Percentiles rank a stretch among this genome's conserved stretches.
phyloP scores from a whole-genome alignment of 164 flowering plant species.

The Cinnamomum micranthum region DNA sequence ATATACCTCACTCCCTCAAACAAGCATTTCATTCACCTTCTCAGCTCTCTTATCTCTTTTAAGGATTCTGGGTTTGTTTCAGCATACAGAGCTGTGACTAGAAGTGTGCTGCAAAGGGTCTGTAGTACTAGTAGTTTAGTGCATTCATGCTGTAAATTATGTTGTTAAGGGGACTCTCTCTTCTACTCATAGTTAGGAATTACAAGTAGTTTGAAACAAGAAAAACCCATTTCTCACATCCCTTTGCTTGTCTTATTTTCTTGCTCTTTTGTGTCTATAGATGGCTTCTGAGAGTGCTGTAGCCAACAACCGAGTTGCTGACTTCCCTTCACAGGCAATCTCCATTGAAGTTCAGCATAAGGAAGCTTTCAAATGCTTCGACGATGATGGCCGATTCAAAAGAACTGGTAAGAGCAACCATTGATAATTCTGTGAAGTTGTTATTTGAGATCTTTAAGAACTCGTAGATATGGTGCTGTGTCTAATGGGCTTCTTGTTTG shows the following conservation, averaged over 20 bases:
- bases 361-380: conserved; percentile 29
- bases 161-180: background rate
- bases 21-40: background rate
- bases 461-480: background rate
- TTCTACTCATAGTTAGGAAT: background rate
- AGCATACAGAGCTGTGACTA: no score
- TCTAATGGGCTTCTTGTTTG: background rate
- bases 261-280: background rate
- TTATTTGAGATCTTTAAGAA: background rate
- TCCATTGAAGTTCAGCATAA: conserved; percentile 12
- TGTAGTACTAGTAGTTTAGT: no score
- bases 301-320: conserved; percentile 2
- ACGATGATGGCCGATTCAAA: conserved; percentile 47
- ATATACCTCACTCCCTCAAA: background rate
- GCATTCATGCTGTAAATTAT: no score
- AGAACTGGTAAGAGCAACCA: conserved; percentile 31
- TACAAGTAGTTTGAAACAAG: no score
- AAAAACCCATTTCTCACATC: background rate
- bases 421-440: background rate
- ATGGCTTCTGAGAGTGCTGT: conserved; percentile 1
- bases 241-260: background rate
- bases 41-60: background rate
- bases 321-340: conserved; percentile 1
- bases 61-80: no score
- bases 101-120: no score